These are phyloP conservation scores for Suillus spraguei DNA, from an alignment of 768 basidiomycete genomes.

Conservation along the genomic window DNA sequence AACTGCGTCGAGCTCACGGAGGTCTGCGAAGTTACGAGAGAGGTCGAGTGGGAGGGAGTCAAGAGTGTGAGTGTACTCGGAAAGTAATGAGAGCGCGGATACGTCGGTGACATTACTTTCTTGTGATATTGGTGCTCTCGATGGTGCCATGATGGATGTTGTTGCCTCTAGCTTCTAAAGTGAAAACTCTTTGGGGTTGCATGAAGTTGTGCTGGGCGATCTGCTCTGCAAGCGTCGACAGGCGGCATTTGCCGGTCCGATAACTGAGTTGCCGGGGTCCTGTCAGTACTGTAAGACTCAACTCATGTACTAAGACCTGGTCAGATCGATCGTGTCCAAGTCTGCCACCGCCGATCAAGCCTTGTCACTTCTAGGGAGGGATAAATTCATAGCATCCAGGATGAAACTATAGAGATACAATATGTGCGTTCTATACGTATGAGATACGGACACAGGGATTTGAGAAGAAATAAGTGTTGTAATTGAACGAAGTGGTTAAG, in stretches of 20 bases:
- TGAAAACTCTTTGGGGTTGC: not conserved
- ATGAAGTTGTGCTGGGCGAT: conserved; percentile 1
- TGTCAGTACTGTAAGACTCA: no score
- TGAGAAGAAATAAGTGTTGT: conserved; percentile 14
- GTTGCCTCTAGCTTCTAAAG: conserved; percentile 5
- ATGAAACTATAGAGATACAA: conserved; percentile 25
- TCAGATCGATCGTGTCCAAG: not conserved
- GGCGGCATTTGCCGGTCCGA: conserved; percentile 36
- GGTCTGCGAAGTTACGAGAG: conserved; percentile 92
- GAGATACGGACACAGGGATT: conserved; percentile 24
- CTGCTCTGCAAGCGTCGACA: not conserved
- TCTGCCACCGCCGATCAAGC: no score
- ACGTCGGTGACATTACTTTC: conserved; percentile 44
- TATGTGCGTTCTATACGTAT: conserved; percentile 19
- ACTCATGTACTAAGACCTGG: no score
- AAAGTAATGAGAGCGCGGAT: conserved; percentile 69
- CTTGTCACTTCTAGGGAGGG: conserved; percentile 10
- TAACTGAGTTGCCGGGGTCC: not conserved
- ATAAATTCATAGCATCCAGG: conserved; percentile 12
- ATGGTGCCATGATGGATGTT: conserved; percentile 36
- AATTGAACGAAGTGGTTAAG: conserved; percentile 8
- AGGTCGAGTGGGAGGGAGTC: conserved; percentile 94
- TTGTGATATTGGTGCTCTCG: conserved; percentile 33
- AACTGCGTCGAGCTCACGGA: conserved; percentile 98
- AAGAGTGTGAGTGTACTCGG: conserved; percentile 89